Base-by-base conservation (phyloP, 129 eudicot species). In the carrot (Daucus carota) region DNA sequence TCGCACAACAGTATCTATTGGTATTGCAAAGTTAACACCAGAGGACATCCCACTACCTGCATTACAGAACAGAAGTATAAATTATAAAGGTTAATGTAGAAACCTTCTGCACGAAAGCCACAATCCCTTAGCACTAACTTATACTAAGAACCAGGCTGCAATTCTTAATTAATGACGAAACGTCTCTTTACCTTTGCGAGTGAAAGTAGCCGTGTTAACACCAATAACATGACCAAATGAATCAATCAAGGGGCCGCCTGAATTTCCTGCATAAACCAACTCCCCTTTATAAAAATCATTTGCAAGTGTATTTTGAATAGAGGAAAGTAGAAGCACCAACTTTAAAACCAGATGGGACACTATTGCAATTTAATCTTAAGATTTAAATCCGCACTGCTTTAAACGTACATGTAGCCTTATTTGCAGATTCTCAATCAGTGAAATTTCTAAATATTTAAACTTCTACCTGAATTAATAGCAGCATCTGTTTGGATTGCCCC, bases 401-500 rank as follows among this genome's bases (percentile, higher is more conserved):
- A 22, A 52, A 52, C n/a, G 6, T n/a, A 20, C 6, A 52, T 5
- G 59, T 50, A 50, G 24, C 59, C 26, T 50, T n/a, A 2, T 46
- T 18, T 6, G 20, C 60, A 50, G 60, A 50, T 18, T 18, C 22
- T 54, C 62, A 7, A 50, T 26, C 59, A 0, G n/a, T 54, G 62
- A 14, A 54, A 13, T 22, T 42, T 41, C 28, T 38, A 46, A 41
- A 41, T 29, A 44, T 29, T 54, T 22, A 32, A 36, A 47, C 50
- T 57, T 26, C 75, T 79, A 92, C 98, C 98, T 32, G 97, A 80
- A 89, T 93, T 93, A 81, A 93, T 93, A 43, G 98, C 98, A 81
- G 97, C 97, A 91, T 93, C 98, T 38, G 98, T 93, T 89, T 93
- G 98, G 80, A 93, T 93, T 69, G 96, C 98, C 73, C 96, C 97